A percentile compares a stretch with the other conserved stretches of the same genome.
phyloP scores from a whole-genome alignment of 2,329 filamentous ascomycete genomes.

The Beauveria medogensis region DNA sequence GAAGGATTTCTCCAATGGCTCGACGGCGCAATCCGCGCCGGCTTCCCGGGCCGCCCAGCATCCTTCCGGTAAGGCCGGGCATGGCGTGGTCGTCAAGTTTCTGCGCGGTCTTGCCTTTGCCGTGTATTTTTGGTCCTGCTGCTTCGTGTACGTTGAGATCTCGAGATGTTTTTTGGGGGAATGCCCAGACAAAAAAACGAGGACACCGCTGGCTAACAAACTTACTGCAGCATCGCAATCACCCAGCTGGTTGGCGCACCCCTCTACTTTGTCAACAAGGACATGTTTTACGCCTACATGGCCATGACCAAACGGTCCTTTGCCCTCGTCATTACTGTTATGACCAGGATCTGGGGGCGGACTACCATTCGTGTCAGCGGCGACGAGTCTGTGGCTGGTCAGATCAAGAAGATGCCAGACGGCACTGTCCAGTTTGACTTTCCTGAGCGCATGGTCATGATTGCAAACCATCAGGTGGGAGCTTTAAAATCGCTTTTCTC shows the following conservation, averaged over 20 bases:
- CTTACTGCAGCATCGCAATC: conserved; percentile 45
- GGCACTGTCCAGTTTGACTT: conserved; percentile 72
- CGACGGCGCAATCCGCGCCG: neutral
- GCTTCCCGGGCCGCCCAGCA: conserved; percentile 24
- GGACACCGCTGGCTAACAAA: neutral
- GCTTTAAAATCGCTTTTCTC: neutral
- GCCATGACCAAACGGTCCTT: conserved; percentile 80
- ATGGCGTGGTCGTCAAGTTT: conserved; percentile 41
- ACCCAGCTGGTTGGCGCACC: conserved; percentile 72
- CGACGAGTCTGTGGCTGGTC: conserved; percentile 68
- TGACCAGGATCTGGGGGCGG: conserved; percentile 84
- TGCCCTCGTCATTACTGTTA: conserved; percentile 66
- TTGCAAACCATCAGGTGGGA: conserved; percentile 73
- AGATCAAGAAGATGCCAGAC: conserved; percentile 61
- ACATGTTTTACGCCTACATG: conserved; percentile 81
- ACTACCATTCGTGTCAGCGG: conserved; percentile 77
- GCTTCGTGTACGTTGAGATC: conserved; percentile 36
- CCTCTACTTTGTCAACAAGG: conserved; percentile 66
- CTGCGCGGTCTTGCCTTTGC: conserved; percentile 44
- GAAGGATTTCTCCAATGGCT: neutral
- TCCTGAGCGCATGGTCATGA: conserved; percentile 71
- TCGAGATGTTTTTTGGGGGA: neutral
- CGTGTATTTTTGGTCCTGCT: conserved; percentile 44
- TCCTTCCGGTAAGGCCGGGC: conserved; percentile 46
- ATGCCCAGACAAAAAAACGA: neutral